Evolutionary conservation across 192 early-diverging fungal genomes (phyloP), one percentile per base, ranked within the genome.

Genomic region (Backusella mclennaniae): DNA sequence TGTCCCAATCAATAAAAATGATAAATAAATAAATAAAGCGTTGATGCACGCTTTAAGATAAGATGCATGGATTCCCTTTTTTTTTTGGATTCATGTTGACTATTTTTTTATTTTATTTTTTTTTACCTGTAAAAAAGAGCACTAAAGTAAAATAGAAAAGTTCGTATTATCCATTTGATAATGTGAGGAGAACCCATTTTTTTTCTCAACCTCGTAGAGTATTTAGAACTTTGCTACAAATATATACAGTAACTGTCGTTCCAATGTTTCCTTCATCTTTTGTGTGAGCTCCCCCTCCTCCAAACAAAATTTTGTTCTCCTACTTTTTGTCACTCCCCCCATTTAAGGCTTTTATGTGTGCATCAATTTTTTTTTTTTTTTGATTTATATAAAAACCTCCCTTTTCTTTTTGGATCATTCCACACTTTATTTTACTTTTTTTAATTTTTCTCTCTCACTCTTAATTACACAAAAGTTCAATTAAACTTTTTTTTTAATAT

Each of bases 401-500:
- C 29, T 29, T 19, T 35, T 70, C 35, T 41, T 35, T 70, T 38
- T 14, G 63, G 19, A 71, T 23, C 69, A 71, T 71, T 71, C 69
- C 41, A 39, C 69, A 71, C 21, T 31, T 71, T 71, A 39, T 39
- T 69, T 29, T 71, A 31, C 8, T 44, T 23, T 71, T 71, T 71
- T 41, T n/a, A 26, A 19, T 44, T 70, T 31, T 44, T 71, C 17
- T 44, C 42, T 44, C 29, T 69, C 35, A 19, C 19, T 67, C 35
- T 36, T 67, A 29, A 29, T 66, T 66, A 66, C 3, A 33, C 19
- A 68, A 35, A 39, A 69, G 36, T 23, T 36, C 33, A n/a, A 59
- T 33, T 35, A 73, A 74, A 59, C 56, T 59, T 59, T 59, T 17
- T 38, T 41, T 31, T 9, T 38, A 74, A 74, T 12, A 74, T 74